Evolutionary conservation across 768 basidiomycete genomes (phyloP).

Genomic region (Xerocomus brunneocitrinus): DNA sequence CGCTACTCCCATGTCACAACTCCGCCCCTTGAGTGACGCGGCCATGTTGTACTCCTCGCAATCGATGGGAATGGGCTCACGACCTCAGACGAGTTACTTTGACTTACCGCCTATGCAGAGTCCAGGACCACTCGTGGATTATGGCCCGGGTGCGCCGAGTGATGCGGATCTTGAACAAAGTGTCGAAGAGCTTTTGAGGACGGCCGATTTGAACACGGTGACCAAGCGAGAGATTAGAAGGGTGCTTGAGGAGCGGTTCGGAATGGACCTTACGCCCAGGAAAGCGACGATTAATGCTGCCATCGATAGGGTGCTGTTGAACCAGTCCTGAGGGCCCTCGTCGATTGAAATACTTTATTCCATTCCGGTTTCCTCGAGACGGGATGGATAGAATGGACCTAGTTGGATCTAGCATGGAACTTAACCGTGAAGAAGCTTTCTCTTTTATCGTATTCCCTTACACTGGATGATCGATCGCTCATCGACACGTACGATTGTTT

Average conservation of each 20-base stretch:
- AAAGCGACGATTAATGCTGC: conserved; percentile 73
- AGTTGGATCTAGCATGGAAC: conserved; percentile 17
- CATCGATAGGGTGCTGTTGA: conserved; percentile 68
- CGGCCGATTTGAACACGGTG: conserved; percentile 82
- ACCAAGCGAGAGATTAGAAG: conserved; percentile 90
- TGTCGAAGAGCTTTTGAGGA: conserved; percentile 66
- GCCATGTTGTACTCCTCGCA: conserved; percentile 54
- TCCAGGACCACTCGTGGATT: conserved; percentile 45
- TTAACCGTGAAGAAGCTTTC: conserved; percentile 8
- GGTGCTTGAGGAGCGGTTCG: conserved; percentile 77
- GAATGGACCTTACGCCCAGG: conserved; percentile 66
- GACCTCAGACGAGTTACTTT: conserved; percentile 73
- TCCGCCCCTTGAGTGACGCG: conserved; percentile 31
- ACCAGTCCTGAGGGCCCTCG: conserved; percentile 31
- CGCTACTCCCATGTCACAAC: conserved; percentile 59
- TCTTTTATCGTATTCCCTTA: conserved; percentile 1
- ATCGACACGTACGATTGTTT: not conserved
- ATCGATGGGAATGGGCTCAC: conserved; percentile 58
- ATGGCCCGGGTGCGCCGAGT: conserved; percentile 46
- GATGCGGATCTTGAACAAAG: conserved; percentile 71
- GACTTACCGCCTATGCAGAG: conserved; percentile 55
- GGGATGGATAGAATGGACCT: conserved; percentile 12
- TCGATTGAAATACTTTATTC: not conserved
- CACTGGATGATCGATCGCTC: not conserved
- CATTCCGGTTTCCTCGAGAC: too few species aligned